Evolutionary conservation across 768 basidiomycete genomes (phyloP).

Genomic region (Chalciporus piperatus): DNA sequence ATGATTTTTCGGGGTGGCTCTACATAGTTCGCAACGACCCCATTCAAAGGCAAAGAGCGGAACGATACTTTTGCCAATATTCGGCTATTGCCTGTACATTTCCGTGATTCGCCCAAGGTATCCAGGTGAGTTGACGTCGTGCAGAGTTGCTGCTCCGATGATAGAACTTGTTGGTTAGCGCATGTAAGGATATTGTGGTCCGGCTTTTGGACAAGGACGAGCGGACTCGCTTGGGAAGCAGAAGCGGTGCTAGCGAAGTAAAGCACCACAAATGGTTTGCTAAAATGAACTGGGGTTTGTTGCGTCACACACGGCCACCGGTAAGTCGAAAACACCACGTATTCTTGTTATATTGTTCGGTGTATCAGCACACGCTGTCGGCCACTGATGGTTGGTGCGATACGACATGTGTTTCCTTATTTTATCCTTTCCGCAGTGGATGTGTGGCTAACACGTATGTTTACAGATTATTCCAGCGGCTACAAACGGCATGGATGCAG

Average conservation of each 20-base stretch:
- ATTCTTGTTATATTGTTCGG: background rate
- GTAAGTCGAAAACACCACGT: constrained; percentile 43
- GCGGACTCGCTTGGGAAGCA: constrained; percentile 81
- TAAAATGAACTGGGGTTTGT: constrained; percentile 94
- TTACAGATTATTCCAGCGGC: constrained; percentile 72
- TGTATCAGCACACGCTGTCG: background rate
- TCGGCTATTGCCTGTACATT: constrained; percentile 78
- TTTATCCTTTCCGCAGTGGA: constrained; percentile 17
- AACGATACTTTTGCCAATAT: constrained; percentile 97
- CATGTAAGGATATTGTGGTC: constrained; percentile 83
- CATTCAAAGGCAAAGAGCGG: constrained; percentile 95
- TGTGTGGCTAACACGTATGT: constrained; percentile 22
- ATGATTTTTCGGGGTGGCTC: constrained; percentile 10
- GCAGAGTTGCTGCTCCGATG: background rate
- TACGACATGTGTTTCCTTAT: constrained; percentile 8
- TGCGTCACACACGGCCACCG: constrained; percentile 91
- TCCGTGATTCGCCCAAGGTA: constrained; percentile 82
- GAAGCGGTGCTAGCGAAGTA: constrained; percentile 95
- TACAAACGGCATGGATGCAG: constrained; percentile 77
- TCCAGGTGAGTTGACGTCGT: constrained; percentile 51
- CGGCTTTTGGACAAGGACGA: constrained; percentile 94
- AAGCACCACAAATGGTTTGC: constrained; percentile 99
- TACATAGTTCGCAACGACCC: constrained; percentile 90
- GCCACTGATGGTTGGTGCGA: background rate
- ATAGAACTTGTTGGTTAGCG: constrained; percentile 42